Conservation (phyloP, 2,329 filamentous ascomycete genomes). For the Apiospora arundinis region DNA sequence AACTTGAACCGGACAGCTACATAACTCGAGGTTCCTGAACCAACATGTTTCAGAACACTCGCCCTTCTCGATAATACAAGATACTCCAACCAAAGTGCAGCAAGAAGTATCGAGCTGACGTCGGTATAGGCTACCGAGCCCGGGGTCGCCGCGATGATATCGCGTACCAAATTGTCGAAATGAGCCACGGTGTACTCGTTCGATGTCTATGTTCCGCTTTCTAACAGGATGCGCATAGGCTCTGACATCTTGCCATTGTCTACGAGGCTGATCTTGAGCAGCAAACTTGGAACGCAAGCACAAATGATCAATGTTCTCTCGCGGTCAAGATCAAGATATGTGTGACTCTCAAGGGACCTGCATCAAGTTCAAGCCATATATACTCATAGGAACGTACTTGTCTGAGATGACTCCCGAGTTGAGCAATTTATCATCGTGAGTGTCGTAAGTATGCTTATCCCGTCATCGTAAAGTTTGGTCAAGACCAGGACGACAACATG, state of each 20-base stretch:
- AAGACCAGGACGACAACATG: too few species aligned
- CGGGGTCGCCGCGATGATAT: slow-evolving; percentile 33
- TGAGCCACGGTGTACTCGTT: neutral
- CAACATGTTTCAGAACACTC: slow-evolving; percentile 26
- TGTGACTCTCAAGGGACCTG: too few species aligned
- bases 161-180: slow-evolving; percentile 21
- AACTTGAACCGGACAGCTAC: too few species aligned
- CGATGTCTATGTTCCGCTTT: neutral
- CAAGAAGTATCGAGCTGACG: slow-evolving; percentile 35
- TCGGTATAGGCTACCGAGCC: slow-evolving; percentile 32
- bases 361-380: too few species aligned
- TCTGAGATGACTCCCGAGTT: too few species aligned
- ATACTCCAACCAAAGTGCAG: slow-evolving; percentile 37
- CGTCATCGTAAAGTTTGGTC: too few species aligned
- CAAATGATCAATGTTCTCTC: slow-evolving; percentile 16
- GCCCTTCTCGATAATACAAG: slow-evolving; percentile 32
- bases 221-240: too few species aligned
- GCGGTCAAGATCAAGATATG: neutral
- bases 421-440: too few species aligned
- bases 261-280: slow-evolving; percentile 16
- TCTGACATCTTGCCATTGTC: slow-evolving; percentile 23
- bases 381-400: too few species aligned
- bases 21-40: too few species aligned
- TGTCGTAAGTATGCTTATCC: too few species aligned
- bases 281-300: slow-evolving; percentile 17